Evolutionary conservation across 2,329 filamentous ascomycete species (phyloP).

Genomic region (Chaetomiaceae sp.): DNA sequence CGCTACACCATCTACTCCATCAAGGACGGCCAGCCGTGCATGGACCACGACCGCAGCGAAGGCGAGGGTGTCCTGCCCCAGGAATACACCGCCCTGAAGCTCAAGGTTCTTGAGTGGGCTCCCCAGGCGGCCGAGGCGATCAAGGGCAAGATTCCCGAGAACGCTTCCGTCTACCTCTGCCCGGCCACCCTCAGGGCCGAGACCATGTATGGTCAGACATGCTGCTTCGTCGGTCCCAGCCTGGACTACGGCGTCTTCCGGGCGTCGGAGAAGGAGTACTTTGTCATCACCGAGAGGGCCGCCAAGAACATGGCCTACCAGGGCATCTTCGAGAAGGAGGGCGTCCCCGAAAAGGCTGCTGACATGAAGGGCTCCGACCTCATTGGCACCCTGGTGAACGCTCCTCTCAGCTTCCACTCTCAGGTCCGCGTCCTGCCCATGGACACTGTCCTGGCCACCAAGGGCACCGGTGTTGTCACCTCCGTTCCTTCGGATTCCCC

Average conservation of each 20-base stretch:
- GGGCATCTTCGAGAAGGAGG: constrained; percentile 73
- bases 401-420: constrained; percentile 80
- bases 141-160: constrained; percentile 71
- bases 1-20: constrained; percentile 82
- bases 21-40: constrained; percentile 82
- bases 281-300: constrained; percentile 72
- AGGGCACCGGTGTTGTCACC: constrained; percentile 95
- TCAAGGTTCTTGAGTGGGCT: constrained; percentile 87
- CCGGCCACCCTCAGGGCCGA: constrained; percentile 90
- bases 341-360: constrained; percentile 66
- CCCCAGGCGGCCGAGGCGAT: constrained; percentile 66
- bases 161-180: constrained; percentile 79
- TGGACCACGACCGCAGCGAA: constrained; percentile 79
- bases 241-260: constrained; percentile 76
- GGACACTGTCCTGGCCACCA: constrained; percentile 86
- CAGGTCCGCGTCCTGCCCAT: constrained; percentile 88
- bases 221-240: constrained; percentile 89
- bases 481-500: constrained; percentile 94
- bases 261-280: constrained; percentile 72
- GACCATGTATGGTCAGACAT: constrained; percentile 98
- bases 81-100: constrained; percentile 88
- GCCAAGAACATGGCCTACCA: constrained; percentile 96
- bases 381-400: constrained; percentile 82
- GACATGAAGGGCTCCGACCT: constrained; percentile 74
- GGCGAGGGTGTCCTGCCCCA: constrained; percentile 81